Base-by-base conservation (phyloP, 2,329 filamentous ascomycete species). In the Talaromyces islandicus region DNA sequence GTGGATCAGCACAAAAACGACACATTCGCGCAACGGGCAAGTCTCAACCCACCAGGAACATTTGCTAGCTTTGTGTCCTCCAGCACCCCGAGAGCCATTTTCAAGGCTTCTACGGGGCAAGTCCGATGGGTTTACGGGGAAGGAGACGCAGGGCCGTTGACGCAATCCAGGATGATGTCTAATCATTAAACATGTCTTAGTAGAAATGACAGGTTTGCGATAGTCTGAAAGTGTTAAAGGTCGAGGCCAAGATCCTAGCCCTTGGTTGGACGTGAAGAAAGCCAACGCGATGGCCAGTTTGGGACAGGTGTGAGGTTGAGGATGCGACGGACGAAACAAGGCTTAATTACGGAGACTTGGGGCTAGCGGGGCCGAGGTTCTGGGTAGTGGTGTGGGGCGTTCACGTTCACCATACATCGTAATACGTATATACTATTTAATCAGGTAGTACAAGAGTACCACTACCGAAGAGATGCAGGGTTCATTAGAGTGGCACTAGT, bases 71-170 rank as follows among this genome's bases (percentile, higher is more conserved):
- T 80, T 69, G 71, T 80, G 69, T 89, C 84, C 68, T 92, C 86
- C 61, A 94, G 80, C 61, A 95, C 85, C 56, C 90, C 88, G 64
- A 94, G 80, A 51, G 86, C 86, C 87, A 89, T 89, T 41, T 62
- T 54, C 48, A 46, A 62, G 54, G 60, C 35, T 50, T n/a, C 19
- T 29, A 19, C 11, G 14, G 19, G 25, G 25, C 11, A 29, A 51
- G 29, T 17, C 12, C 12, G 48, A 52, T 21, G 17, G 7, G 17
- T 51, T 25, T 9, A 29, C 21, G 25, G 21, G 7, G 12, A 38
- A 6, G 12, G n/a, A 6, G 35, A 38, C 35, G 19, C 43, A 46
- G n/a, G 38, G 41, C 17, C 41, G 19, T 21, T 46, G 17, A 24
- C 43, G 5, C n/a, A 46, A 10, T 46, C 43, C 24, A 38, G 35